A percentile compares a stretch with the other conserved stretches of the same genome.
Conservation (phyloP, 768 basidiomycete species). For the Steccherinum ochraceum region DNA sequence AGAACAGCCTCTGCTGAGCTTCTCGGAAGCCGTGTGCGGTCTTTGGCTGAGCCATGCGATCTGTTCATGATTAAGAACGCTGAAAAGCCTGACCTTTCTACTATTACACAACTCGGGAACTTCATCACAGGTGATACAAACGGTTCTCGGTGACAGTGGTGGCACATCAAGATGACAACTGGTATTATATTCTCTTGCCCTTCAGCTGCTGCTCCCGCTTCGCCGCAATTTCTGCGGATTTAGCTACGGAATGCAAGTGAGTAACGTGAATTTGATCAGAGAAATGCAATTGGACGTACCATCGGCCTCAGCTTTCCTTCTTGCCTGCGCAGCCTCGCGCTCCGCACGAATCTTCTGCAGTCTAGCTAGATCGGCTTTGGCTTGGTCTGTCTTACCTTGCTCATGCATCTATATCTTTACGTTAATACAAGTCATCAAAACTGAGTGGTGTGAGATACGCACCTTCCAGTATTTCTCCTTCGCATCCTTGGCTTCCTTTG, state of each 20-base stretch:
- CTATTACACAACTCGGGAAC: too few species aligned
- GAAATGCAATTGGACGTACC: slow-evolving; percentile 39
- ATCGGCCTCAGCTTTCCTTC: slow-evolving; percentile 83
- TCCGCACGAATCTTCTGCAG: slow-evolving; percentile 82
- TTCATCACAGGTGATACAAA: too few species aligned
- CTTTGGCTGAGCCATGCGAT: too few species aligned
- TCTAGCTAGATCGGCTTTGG: slow-evolving; percentile 82
- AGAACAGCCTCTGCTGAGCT: too few species aligned
- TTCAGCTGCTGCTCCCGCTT: slow-evolving; percentile 30
- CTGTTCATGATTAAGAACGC: too few species aligned
- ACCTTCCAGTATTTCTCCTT: slow-evolving; percentile 88
- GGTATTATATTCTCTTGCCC: slow-evolving; percentile 1
- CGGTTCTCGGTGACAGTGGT: too few species aligned
- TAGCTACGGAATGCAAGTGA: slow-evolving; percentile 35
- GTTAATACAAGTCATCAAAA: slow-evolving; percentile 1
- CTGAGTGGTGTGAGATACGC: slow-evolving; percentile 7
- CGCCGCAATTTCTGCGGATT: slow-evolving; percentile 54
- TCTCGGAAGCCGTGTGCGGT: too few species aligned
- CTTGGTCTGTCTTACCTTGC: slow-evolving; percentile 86
- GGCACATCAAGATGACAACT: too few species aligned
- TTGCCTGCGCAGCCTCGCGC: slow-evolving; percentile 82
- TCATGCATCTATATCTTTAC: slow-evolving; percentile 46
- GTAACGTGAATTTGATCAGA: background rate
- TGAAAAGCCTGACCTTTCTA: too few species aligned
- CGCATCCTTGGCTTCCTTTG: slow-evolving; percentile 88